phyloP scores from a whole-genome alignment of 2,329 filamentous ascomycete genomes.

The Epichloe aotearoae region DNA sequence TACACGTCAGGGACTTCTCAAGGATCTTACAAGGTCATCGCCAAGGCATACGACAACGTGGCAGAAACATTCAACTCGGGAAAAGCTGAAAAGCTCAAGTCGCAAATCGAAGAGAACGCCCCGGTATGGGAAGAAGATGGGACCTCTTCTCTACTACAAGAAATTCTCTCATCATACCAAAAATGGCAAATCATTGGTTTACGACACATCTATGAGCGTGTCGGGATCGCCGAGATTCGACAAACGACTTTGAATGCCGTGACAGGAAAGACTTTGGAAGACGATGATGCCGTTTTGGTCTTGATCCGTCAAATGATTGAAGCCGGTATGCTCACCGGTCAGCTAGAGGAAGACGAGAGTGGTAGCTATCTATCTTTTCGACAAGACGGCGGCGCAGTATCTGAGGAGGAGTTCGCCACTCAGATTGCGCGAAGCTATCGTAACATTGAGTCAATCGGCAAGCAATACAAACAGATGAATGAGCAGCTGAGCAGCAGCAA shows the following conservation, averaged over 20 bases:
- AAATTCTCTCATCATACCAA: slow-evolving; percentile 58
- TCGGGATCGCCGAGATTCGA: slow-evolving; percentile 41
- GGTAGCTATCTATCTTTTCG: slow-evolving; percentile 39
- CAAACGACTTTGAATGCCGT: slow-evolving; percentile 38
- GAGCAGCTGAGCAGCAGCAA: slow-evolving; percentile 41
- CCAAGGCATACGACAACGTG: slow-evolving; percentile 58
- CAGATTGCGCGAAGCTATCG: slow-evolving; percentile 28
- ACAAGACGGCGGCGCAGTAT: slow-evolving; percentile 26
- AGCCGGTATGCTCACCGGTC: slow-evolving; percentile 37
- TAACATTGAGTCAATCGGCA: slow-evolving; percentile 31
- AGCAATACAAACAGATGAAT: slow-evolving; percentile 37
- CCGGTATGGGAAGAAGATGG: slow-evolving; percentile 55
- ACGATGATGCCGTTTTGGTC: slow-evolving; percentile 28
- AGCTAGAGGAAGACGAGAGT: slow-evolving; percentile 31
- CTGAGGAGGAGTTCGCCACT: slow-evolving; percentile 37
- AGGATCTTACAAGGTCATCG: slow-evolving; percentile 43
- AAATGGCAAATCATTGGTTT: slow-evolving; percentile 64
- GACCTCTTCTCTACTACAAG: slow-evolving; percentile 56
- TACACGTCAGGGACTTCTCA: slow-evolving; percentile 39
- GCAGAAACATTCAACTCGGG: slow-evolving; percentile 51
- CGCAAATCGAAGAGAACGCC: slow-evolving; percentile 46
- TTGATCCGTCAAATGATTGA: slow-evolving; percentile 44
- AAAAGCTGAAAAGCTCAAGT: slow-evolving; percentile 43
- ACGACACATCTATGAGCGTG: slow-evolving; percentile 53
- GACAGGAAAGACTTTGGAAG: slow-evolving; percentile 31